Evolutionary conservation across 129 eudicot species (phyloP).

Genomic region (Tagetes erecta): DNA sequence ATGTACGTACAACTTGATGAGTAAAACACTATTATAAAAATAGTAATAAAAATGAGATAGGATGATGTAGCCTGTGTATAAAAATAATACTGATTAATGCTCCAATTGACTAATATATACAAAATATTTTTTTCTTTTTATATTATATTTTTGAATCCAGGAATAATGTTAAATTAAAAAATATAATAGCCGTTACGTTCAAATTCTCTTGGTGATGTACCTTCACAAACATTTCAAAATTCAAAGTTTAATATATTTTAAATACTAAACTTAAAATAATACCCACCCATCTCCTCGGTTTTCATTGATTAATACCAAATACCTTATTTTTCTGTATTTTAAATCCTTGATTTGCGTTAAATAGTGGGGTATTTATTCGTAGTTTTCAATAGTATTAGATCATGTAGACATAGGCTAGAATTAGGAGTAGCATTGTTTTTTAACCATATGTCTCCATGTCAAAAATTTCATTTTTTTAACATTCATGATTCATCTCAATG

Average conservation of each 20-base stretch:
- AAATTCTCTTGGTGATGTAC: constrained; percentile 30
- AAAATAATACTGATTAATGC: constrained; percentile 30
- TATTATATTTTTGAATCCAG: constrained; percentile 15
- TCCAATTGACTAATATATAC: constrained; percentile 32
- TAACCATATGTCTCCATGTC: constrained; percentile 38
- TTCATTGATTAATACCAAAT: constrained; percentile 44
- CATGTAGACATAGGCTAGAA: constrained; percentile 8
- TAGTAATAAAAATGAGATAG: not conserved
- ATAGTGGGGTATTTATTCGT: constrained; percentile 18
- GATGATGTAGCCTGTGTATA: constrained; percentile 10
- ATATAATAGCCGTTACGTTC: constrained; percentile 41
- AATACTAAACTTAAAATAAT: constrained; percentile 25
- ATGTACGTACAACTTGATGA: not conserved
- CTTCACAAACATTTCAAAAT: constrained; percentile 48
- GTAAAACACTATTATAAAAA: too few relatives aligned
- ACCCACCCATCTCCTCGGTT: constrained; percentile 41
- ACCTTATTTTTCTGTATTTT: constrained; percentile 32
- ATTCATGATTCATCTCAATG: constrained; percentile 22
- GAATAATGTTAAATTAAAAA: not conserved
- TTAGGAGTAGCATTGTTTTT: constrained; percentile 27
- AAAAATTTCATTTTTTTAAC: constrained; percentile 28
- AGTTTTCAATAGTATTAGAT: constrained; percentile 25
- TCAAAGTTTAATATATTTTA: constrained; percentile 41
- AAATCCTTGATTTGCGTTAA: constrained; percentile 40
- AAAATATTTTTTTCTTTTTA: not conserved